Evolutionary conservation across 2,329 filamentous ascomycete species (phyloP).

Genomic region (Cercospora berteroae): DNA sequence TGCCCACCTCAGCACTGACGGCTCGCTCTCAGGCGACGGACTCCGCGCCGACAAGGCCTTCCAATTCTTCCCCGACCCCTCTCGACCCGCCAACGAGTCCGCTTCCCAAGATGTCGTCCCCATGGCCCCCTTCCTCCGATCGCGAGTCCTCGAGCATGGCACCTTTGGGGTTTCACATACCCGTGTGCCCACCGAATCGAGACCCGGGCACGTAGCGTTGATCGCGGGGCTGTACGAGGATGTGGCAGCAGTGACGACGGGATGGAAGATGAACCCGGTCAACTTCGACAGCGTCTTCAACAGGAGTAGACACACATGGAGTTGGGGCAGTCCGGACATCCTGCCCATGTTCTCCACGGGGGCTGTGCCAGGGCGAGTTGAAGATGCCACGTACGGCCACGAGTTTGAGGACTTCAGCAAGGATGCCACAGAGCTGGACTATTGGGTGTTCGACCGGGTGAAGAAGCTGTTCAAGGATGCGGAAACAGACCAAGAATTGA

Average conservation of each 20-base stretch:
- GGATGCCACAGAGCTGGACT: constrained; percentile 76
- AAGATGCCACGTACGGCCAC: constrained; percentile 78
- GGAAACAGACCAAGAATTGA: constrained; percentile 70
- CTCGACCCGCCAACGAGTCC: constrained; percentile 55
- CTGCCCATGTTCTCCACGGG: constrained; percentile 94
- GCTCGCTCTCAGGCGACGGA: constrained; percentile 64
- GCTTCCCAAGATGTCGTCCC: constrained; percentile 69
- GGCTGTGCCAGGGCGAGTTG: constrained; percentile 81
- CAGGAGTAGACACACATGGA: constrained; percentile 93
- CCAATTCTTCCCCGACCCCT: constrained; percentile 86
- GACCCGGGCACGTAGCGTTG: constrained; percentile 92
- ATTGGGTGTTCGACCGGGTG: constrained; percentile 94
- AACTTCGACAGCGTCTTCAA: constrained; percentile 99
- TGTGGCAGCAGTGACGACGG: constrained; percentile 93
- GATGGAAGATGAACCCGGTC: constrained; percentile 97
- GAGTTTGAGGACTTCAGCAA: constrained; percentile 89
- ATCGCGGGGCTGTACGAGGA: constrained; percentile 97
- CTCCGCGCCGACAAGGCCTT: constrained; percentile 97
- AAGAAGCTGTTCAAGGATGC: constrained; percentile 82
- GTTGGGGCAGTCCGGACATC: constrained; percentile 98
- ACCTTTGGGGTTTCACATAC: constrained; percentile 98
- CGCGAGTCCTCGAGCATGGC: constrained; percentile 79
- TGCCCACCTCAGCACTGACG: constrained; percentile 1
- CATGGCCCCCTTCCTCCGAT: constrained; percentile 87
- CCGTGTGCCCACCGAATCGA: constrained; percentile 91